Conservation (phyloP, 352 stramenopile genomes). For the Phytophthora tentaculata region DNA sequence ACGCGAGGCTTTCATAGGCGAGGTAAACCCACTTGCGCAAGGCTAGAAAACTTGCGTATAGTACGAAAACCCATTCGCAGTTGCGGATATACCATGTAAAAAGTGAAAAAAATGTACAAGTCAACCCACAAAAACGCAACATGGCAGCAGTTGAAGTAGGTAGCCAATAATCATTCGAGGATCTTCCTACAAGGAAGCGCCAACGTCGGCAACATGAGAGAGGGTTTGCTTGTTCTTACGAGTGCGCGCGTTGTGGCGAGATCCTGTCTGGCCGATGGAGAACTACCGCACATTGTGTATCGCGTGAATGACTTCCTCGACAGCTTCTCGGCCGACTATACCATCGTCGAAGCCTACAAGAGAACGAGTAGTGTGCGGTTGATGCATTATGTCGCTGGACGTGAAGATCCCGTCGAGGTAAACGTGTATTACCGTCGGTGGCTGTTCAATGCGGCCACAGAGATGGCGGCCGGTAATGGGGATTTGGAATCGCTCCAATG, state of each 20-base stretch:
- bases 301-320: conserved; percentile 25
- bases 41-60: conserved; percentile 24
- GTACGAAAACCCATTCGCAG: conserved; percentile 21
- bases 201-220: neutral
- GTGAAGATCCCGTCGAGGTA: conserved; percentile 16
- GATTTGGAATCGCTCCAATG: conserved; percentile 20
- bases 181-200: neutral
- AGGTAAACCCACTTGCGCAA: conserved; percentile 22
- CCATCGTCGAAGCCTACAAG: conserved; percentile 21
- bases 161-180: conserved; percentile 1
- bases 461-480: conserved; percentile 13
- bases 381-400: conserved; percentile 26
- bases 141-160: conserved; percentile 5
- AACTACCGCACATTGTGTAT: conserved; percentile 17
- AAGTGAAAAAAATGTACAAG: conserved; percentile 17
- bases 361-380: conserved; percentile 7
- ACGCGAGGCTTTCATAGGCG: conserved; percentile 29
- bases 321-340: conserved; percentile 22
- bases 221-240: neutral
- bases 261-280: neutral
- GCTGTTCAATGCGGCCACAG: conserved; percentile 24
- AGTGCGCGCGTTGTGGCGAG: conserved; percentile 6
- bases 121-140: conserved; percentile 2
- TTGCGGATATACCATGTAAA: conserved; percentile 15
- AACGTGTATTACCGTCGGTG: conserved; percentile 24